phyloP scores from a whole-genome alignment of 2,329 filamentous ascomycete species.

The Alternaria arbusti region DNA sequence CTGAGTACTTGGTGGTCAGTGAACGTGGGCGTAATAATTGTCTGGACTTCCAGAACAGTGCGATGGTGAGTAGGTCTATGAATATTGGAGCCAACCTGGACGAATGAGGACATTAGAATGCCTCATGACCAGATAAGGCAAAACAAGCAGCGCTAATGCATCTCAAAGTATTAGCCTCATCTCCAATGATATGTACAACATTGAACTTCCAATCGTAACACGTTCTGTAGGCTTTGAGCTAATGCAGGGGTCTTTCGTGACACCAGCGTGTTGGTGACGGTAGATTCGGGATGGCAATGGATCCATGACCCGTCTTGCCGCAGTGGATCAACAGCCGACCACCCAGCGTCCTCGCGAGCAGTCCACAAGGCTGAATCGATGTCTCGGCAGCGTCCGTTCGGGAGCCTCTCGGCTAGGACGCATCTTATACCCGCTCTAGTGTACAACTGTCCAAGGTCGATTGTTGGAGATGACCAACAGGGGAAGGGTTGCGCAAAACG shows the following conservation, averaged over 20 bases:
- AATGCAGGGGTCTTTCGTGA: slow-evolving; percentile 1
- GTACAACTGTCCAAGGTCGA: background rate
- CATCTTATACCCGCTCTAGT: background rate
- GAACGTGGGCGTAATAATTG: background rate
- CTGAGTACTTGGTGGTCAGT: background rate
- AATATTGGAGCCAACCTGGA: background rate
- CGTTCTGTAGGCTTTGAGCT: background rate
- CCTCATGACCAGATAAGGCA: background rate
- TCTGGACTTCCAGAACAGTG: background rate
- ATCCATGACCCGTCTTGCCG: slow-evolving; percentile 7
- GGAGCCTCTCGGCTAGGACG: background rate
- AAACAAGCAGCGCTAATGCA: background rate
- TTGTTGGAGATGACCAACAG: background rate
- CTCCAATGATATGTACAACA: background rate
- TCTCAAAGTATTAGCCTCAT: background rate
- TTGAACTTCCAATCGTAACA: background rate
- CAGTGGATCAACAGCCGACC: slow-evolving; percentile 5
- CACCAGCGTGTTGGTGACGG: slow-evolving; percentile 5
- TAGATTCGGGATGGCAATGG: background rate
- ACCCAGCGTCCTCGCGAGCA: background rate
- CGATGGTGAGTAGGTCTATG: background rate
- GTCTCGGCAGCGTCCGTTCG: slow-evolving; percentile 1
- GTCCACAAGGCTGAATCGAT: slow-evolving; percentile 3
- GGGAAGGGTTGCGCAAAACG: background rate
- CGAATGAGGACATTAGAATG: background rate